Conservation (phyloP, 306 rosid genomes). For the Quercus ilex region DNA sequence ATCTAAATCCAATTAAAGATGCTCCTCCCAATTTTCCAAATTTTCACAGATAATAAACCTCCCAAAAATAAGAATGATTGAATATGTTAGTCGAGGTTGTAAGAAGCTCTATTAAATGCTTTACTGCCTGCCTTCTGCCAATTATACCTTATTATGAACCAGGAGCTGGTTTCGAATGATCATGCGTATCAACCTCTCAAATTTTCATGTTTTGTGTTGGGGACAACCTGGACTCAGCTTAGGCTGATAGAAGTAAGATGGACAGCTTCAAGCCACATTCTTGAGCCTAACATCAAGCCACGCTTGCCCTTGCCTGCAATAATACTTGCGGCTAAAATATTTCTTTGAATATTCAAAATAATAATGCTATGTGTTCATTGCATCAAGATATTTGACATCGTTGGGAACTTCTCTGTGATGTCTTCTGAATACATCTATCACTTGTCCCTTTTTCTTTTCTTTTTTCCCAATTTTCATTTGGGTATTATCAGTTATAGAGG, state of each 20-base stretch:
- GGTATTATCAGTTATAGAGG: slow-evolving; percentile 59
- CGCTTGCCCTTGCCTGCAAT: not conserved
- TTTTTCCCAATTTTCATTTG: not conserved
- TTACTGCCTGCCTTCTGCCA: not conserved
- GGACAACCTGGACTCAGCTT: not conserved
- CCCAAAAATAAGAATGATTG: not conserved
- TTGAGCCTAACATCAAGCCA: not conserved
- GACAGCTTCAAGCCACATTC: not conserved
- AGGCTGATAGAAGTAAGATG: not conserved
- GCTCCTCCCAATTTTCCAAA: not conserved
- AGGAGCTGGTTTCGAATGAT: not conserved
- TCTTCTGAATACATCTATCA: not conserved
- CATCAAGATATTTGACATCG: not conserved
- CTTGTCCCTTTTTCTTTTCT: not conserved
- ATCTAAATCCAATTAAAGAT: not conserved
- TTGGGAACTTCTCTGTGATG: not conserved
- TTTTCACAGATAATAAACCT: not conserved
- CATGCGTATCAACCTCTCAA: not conserved
- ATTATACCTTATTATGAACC: not conserved
- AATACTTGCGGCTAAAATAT: not conserved
- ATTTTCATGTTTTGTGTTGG: not conserved
- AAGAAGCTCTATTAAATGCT: not conserved
- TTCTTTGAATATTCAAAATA: not conserved
- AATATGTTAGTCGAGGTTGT: not conserved
- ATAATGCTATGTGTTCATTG: not conserved